phyloP scores from a whole-genome alignment of 2,329 filamentous ascomycete genomes.

The Epichloe sibirici region DNA sequence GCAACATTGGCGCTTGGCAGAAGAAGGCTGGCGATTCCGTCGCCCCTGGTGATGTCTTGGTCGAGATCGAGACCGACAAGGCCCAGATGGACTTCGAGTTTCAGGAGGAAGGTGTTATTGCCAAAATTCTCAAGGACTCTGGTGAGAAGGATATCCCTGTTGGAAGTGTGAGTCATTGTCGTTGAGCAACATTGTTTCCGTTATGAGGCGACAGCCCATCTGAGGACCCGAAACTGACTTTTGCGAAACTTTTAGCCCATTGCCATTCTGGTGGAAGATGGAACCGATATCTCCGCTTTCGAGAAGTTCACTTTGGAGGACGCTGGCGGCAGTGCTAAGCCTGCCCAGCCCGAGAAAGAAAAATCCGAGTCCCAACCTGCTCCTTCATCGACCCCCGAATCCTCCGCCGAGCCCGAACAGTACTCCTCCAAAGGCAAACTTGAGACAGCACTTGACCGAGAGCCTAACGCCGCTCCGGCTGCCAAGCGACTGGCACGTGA shows the following conservation, averaged over 20 bases:
- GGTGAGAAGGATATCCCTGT: constrained; percentile 91
- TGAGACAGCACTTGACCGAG: constrained; percentile 72
- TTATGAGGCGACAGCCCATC: neutral
- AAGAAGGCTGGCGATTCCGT: constrained; percentile 89
- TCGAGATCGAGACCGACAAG: constrained; percentile 99
- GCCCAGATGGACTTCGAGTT: constrained; percentile 99
- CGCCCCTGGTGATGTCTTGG: constrained; percentile 83
- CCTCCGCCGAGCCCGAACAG: constrained; percentile 49
- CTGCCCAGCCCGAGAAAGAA: constrained; percentile 55
- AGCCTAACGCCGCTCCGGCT: constrained; percentile 58
- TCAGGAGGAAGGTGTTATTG: constrained; percentile 92
- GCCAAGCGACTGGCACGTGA: constrained; percentile 77
- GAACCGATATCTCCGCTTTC: constrained; percentile 75
- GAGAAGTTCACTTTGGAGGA: constrained; percentile 80
- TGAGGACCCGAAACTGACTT: constrained; percentile 6
- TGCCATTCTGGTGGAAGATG: constrained; percentile 87
- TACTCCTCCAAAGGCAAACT: constrained; percentile 66
- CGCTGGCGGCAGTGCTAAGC: constrained; percentile 66
- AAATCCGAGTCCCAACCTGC: constrained; percentile 48
- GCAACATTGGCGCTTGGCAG: constrained; percentile 95
- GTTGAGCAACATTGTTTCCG: constrained; percentile 6
- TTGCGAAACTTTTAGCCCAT: constrained; percentile 56
- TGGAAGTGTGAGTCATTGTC: constrained; percentile 63
- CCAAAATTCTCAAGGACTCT: constrained; percentile 84
- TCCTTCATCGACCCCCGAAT: constrained; percentile 32